Conservation (phyloP, 768 basidiomycete genomes). For the Calvatia gigantea region DNA sequence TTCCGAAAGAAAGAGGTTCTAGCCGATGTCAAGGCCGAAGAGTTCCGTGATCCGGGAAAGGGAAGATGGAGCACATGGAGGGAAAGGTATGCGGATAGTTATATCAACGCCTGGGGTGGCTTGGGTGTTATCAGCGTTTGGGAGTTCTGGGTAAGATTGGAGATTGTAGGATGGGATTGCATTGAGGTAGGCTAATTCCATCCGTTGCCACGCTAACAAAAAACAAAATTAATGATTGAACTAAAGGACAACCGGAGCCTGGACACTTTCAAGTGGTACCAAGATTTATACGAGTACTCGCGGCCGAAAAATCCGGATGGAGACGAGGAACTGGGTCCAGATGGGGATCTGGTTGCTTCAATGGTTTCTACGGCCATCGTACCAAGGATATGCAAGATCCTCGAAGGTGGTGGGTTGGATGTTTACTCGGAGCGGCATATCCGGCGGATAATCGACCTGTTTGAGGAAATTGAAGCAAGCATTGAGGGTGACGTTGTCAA, state of each 20-base stretch:
- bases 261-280: constrained; percentile 85
- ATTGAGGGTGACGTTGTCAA: constrained; percentile 61
- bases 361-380: constrained; percentile 85
- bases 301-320: constrained; percentile 38
- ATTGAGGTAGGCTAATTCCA: constrained; percentile 53
- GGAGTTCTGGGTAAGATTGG: constrained; percentile 93
- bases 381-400: constrained; percentile 65
- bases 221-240: background rate
- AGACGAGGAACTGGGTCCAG: constrained; percentile 61
- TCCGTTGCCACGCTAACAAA: background rate
- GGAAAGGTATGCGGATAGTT: constrained; percentile 72
- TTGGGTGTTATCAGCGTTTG: constrained; percentile 83
- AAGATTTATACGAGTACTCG: constrained; percentile 74
- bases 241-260: constrained; percentile 50
- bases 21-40: constrained; percentile 78
- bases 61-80: constrained; percentile 74
- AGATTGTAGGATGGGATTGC: constrained; percentile 86
- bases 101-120: constrained; percentile 89
- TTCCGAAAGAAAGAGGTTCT: constrained; percentile 55
- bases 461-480: constrained; percentile 78
- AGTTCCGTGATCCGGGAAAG: constrained; percentile 76
- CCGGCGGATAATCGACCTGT: constrained; percentile 63
- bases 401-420: constrained; percentile 82
- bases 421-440: constrained; percentile 70
- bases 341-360: constrained; percentile 83